Evolutionary conservation across 768 basidiomycete species (phyloP), one percentile per base, ranked within the genome.

Genomic region (Auricularia cornea): DNA sequence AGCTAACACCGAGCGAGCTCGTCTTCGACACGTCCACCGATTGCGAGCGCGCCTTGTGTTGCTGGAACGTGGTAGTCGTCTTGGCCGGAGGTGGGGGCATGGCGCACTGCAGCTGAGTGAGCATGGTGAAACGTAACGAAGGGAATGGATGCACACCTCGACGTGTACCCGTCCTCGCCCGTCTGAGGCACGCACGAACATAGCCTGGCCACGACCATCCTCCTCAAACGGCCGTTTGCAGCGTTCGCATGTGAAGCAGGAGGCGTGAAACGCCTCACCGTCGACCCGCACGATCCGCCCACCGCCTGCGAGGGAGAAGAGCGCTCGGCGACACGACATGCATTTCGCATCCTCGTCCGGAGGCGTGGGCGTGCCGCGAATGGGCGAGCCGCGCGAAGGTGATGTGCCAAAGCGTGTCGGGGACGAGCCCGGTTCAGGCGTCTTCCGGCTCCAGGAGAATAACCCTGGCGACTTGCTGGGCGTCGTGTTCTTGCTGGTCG

Each of bases 181-280:
- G 33, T 77, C 77, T 23, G 81, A 80, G 16, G 81, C 82, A 61
- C 84, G 81, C 26, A 90, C 85, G 73, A 90, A 93, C n/a, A 84
- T 77, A 10, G 89, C 84, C 66, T 86, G 83, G 1, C 88, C 88
- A 26, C 78, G 81, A 59, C 75, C 75, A 38, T 76, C 77, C 70
- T 88, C 88, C 65, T 81, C 82, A 68, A 94, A 90, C 10, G 78
- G 70, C 20, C 81, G 80, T 52, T 83, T 76, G 68, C 91, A 94
- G 26, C 87, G 75, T 26, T 72, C 76, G 68, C 91, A 94, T 60
- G 80, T 83, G 73, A 94, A 92, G 71, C 91, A 94, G 51, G 84
- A 81, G 3, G 82, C 78, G 67, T 94, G 91, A 68, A 89, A 93
- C 26, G 80, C 79, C 71, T 81, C 52, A 76, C 74, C 62, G 68